Conservation (phyloP, 2,329 filamentous ascomycete species). For the Periconia digitata region DNA sequence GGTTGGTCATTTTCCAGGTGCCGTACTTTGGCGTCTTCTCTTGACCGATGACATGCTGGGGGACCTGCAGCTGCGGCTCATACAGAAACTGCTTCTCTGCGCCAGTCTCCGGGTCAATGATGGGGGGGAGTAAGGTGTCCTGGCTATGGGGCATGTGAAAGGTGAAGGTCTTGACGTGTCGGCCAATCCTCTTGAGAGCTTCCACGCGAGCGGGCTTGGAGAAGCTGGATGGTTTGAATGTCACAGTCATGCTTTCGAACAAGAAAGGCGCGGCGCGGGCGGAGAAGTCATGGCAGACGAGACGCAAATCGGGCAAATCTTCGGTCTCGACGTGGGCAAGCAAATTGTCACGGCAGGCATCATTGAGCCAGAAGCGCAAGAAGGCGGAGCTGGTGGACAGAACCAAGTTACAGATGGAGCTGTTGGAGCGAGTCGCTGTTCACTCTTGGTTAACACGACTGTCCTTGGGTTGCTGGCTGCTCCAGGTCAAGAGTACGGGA, state of each 20-base stretch:
- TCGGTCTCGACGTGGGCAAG: slow-evolving; percentile 45
- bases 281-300: slow-evolving; percentile 70
- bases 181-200: slow-evolving; percentile 75
- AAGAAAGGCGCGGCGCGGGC: slow-evolving; percentile 69
- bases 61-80: slow-evolving; percentile 67
- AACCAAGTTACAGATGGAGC: slow-evolving; percentile 53
- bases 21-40: slow-evolving; percentile 73
- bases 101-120: slow-evolving; percentile 75
- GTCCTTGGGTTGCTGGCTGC: too few relatives aligned
- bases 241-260: slow-evolving; percentile 69
- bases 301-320: slow-evolving; percentile 57
- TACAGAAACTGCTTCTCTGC: slow-evolving; percentile 81
- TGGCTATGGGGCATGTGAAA: slow-evolving; percentile 76
- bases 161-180: slow-evolving; percentile 74
- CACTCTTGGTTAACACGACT: not conserved
- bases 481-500: slow-evolving; percentile 2
- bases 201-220: slow-evolving; percentile 72
- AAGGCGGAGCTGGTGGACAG: slow-evolving; percentile 52
- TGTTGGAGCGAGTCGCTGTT: slow-evolving; percentile 48
- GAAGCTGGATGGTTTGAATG: slow-evolving; percentile 74
- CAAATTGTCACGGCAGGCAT: slow-evolving; percentile 49
- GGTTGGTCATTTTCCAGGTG: slow-evolving; percentile 74
- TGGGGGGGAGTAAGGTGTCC: slow-evolving; percentile 81
- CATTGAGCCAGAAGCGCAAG: slow-evolving; percentile 53
- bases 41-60: slow-evolving; percentile 58